phyloP scores from a whole-genome alignment of 2,329 filamentous ascomycete genomes.

The Hypoxylon sp. region DNA sequence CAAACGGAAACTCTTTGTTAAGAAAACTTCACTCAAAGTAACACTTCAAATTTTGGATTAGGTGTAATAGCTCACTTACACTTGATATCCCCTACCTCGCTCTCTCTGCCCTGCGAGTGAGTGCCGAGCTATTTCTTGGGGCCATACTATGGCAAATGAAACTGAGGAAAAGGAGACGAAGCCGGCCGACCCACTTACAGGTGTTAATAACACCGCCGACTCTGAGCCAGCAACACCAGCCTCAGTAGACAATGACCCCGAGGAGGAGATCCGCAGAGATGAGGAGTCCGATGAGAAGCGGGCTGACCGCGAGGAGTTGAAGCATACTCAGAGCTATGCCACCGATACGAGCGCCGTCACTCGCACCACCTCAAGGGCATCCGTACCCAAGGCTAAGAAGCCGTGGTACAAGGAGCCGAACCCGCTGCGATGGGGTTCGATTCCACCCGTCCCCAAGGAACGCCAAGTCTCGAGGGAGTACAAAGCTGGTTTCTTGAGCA shows the following conservation, averaged over 20 bases:
- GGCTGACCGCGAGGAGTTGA: constrained; percentile 55
- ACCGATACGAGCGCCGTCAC: constrained; percentile 67
- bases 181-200: constrained; percentile 47
- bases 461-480: constrained; percentile 76
- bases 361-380: constrained; percentile 58
- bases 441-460: constrained; percentile 69
- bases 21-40: background rate
- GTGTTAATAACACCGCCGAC: constrained; percentile 43
- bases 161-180: constrained; percentile 49
- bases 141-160: constrained; percentile 50
- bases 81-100: constrained; percentile 20
- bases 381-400: constrained; percentile 58
- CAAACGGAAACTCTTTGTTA: constrained; percentile 2
- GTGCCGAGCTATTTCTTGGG: constrained; percentile 15
- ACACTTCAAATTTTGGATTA: constrained; percentile 6
- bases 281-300: constrained; percentile 51
- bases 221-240: constrained; percentile 41
- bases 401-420: constrained; percentile 76
- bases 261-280: constrained; percentile 50
- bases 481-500: constrained; percentile 79
- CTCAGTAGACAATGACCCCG: constrained; percentile 46
- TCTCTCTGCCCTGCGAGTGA: constrained; percentile 22
- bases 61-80: constrained; percentile 14
- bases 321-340: constrained; percentile 66
- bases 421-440: constrained; percentile 71